phyloP scores from a whole-genome alignment of 306 rosid genomes.

The Prunus padus region DNA sequence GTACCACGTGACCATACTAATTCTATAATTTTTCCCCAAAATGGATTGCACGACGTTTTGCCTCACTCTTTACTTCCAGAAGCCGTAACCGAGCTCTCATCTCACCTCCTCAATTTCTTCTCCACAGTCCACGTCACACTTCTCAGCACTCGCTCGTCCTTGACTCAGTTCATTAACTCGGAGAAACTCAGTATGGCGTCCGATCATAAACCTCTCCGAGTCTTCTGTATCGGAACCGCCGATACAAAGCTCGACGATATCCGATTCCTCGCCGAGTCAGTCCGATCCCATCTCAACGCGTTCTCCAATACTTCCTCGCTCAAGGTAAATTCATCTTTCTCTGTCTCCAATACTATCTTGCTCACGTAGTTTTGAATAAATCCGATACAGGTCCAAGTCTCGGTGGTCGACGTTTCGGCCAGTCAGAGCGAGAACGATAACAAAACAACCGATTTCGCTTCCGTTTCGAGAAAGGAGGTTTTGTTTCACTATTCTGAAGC shows the following conservation, averaged over 20 bases:
- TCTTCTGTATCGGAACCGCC: constrained; percentile 77
- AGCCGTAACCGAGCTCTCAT: too few species aligned
- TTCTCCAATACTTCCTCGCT: constrained; percentile 47
- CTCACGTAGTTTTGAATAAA: not conserved
- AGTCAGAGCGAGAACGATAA: constrained; percentile 36
- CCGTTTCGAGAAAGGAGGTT: constrained; percentile 62
- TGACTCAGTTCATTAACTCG: not conserved
- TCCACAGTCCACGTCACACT: too few species aligned
- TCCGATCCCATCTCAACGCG: constrained; percentile 56
- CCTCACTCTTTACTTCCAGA: too few species aligned
- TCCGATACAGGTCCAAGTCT: constrained; percentile 47
- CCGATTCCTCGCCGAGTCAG: constrained; percentile 57
- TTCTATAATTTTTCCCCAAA: too few species aligned
- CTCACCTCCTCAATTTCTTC: too few species aligned
- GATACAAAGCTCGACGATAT: constrained; percentile 86
- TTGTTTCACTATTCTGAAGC: constrained; percentile 38
- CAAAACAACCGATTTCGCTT: constrained; percentile 40
- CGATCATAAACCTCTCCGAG: constrained; percentile 29
- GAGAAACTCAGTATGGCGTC: constrained; percentile 26
- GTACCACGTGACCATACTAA: too few species aligned
- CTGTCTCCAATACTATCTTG: not conserved
- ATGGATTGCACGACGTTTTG: too few species aligned
- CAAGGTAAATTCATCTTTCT: constrained; percentile 33
- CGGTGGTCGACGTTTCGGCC: constrained; percentile 72
- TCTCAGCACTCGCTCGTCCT: too few species aligned